phyloP scores from a whole-genome alignment of 2,329 filamentous ascomycete genomes.

The Venturia oleaginea region DNA sequence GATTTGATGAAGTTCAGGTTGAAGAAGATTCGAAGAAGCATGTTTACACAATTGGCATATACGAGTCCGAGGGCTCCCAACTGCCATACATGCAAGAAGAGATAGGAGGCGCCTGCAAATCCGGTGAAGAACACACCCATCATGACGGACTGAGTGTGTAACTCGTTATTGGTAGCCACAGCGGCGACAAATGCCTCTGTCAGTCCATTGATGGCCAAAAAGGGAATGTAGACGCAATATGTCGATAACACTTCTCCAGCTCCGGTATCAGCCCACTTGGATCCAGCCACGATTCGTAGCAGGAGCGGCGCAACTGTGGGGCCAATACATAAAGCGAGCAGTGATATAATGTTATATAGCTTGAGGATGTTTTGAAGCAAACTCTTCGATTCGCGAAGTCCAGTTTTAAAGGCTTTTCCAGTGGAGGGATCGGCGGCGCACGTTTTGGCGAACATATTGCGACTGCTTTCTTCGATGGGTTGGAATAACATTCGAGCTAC shows the following conservation, averaged over 20 bases:
- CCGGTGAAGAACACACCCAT: conserved; percentile 74
- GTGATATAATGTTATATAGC: conserved; percentile 65
- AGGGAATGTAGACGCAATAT: conserved; percentile 89
- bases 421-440: conserved; percentile 39
- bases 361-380: conserved; percentile 58
- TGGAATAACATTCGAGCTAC: conserved; percentile 85
- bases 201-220: conserved; percentile 85
- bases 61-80: conserved; percentile 76
- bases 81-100: conserved; percentile 60
- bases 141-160: conserved; percentile 69
- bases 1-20: conserved; percentile 60
- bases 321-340: conserved; percentile 59
- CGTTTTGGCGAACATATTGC: conserved; percentile 79
- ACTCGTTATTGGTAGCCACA: conserved; percentile 64
- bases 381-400: conserved; percentile 29
- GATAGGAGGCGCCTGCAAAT: conserved; percentile 66
- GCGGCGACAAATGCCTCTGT: conserved; percentile 88
- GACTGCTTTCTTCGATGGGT: conserved; percentile 86
- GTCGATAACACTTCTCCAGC: conserved; percentile 64
- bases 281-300: conserved; percentile 66
- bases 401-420: neutral
- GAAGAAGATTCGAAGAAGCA: conserved; percentile 77
- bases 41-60: conserved; percentile 80
- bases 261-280: conserved; percentile 63
- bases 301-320: conserved; percentile 67